Conservation (phyloP, 441 rosid species). For the Populus hybrid region DNA sequence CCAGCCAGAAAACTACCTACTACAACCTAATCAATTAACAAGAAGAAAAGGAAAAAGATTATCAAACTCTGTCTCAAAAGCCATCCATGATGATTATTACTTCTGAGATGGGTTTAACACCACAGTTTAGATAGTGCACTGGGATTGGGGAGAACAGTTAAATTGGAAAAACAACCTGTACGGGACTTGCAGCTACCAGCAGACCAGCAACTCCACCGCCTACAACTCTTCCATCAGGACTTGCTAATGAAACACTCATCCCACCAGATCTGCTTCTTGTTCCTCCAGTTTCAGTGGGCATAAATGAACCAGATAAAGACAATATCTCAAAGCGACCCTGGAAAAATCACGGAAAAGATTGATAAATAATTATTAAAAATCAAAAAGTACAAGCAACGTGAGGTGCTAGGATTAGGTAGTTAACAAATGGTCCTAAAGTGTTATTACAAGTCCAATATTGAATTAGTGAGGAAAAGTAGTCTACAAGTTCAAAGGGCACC, state of each 20-base stretch:
- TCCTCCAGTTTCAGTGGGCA: conserved; percentile 77
- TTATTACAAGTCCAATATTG: neutral
- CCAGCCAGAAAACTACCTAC: conserved; percentile 93
- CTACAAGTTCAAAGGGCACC: neutral
- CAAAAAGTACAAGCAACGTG: neutral
- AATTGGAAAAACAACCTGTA: conserved; percentile 52
- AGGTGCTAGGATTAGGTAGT: neutral
- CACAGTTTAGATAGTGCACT: neutral
- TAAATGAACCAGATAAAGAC: conserved; percentile 75
- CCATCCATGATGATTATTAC: neutral
- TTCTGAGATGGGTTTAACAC: neutral
- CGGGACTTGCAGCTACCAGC: conserved; percentile 82
- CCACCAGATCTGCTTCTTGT: conserved; percentile 87
- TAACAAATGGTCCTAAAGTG: neutral
- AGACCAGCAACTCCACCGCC: conserved; percentile 94
- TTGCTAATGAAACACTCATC: conserved; percentile 85
- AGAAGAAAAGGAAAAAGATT: neutral
- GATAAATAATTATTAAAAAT: neutral
- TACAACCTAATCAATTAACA: conserved; percentile 56
- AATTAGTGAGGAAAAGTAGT: neutral
- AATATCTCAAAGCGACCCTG: conserved; percentile 95
- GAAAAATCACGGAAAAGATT: conserved; percentile 16
- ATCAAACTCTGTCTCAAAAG: neutral
- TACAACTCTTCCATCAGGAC: conserved; percentile 91
- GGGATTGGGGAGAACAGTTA: neutral